phyloP scores from a whole-genome alignment of 805 yeast species.

The Myxozyma vanderwaltii region DNA sequence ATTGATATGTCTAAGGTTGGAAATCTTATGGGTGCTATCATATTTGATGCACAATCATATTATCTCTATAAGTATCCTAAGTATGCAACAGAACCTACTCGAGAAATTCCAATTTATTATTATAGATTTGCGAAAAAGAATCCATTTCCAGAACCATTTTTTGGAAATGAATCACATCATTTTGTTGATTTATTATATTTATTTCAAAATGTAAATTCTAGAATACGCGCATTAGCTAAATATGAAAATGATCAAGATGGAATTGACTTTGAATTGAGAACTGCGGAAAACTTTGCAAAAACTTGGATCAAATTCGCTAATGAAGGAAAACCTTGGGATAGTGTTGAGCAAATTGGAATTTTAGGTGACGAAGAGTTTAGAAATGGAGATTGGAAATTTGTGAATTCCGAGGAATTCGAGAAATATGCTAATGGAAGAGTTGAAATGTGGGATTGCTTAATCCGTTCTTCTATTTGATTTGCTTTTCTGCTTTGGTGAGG shows the following conservation, averaged over 20 bases:
- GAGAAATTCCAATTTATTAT: constrained; percentile 11
- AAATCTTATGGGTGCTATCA: neutral
- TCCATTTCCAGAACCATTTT: constrained; percentile 10
- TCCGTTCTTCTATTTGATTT: neutral
- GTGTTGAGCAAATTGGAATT: constrained; percentile 9
- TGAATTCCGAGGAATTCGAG: neutral
- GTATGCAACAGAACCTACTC: neutral
- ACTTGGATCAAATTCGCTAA: constrained; percentile 18
- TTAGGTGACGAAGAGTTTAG: neutral
- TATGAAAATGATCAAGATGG: neutral
- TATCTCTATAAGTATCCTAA: constrained; percentile 10
- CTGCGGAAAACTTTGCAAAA: constrained; percentile 5
- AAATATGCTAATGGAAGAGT: neutral
- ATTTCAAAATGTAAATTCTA: constrained; percentile 11
- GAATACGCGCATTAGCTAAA: neutral
- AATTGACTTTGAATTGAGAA: constrained; percentile 1
- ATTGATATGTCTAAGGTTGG: neutral
- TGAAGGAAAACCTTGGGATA: constrained; percentile 13
- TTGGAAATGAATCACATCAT: constrained; percentile 16
- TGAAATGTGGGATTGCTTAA: neutral
- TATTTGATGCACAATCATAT: constrained; percentile 20
- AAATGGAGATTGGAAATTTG: neutral
- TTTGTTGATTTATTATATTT: constrained; percentile 14
- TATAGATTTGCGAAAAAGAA: constrained; percentile 24
- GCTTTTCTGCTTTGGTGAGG: too few relatives aligned